These are phyloP conservation scores for Debaryomycetaceae sp. DNA, from an alignment of 1,139 yeast species.

Conservation along the genomic window DNA sequence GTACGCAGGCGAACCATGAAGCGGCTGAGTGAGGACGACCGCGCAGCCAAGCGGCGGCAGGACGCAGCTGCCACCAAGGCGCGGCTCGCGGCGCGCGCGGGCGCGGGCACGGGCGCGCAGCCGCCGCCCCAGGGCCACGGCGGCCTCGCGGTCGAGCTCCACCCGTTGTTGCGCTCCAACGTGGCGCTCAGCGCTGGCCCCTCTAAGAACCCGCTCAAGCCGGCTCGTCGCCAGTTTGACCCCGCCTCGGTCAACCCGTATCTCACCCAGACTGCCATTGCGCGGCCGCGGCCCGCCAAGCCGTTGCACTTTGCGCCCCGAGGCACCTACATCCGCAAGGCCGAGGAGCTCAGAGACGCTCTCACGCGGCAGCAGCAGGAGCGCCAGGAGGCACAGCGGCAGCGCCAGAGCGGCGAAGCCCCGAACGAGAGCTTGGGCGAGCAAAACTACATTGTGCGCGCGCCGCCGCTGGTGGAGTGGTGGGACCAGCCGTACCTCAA, in stretches of 20 bases:
- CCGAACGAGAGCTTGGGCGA: constrained; percentile 52
- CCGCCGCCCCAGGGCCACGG: constrained; percentile 9
- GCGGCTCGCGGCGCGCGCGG: constrained; percentile 1
- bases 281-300: constrained; percentile 17
- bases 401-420: constrained; percentile 39
- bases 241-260: constrained; percentile 55
- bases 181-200: constrained; percentile 17
- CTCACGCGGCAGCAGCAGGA: constrained; percentile 28
- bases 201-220: constrained; percentile 23
- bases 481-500: constrained; percentile 63
- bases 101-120: too few relatives aligned
- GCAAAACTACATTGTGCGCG: constrained; percentile 36
- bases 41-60: background rate
- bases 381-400: constrained; percentile 17
- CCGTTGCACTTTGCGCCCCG: constrained; percentile 49
- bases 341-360: constrained; percentile 44
- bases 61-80: background rate
- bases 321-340: constrained; percentile 62
- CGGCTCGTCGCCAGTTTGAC: constrained; percentile 33
- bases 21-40: background rate
- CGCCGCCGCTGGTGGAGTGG: constrained; percentile 72
- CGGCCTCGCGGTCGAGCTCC: constrained; percentile 54
- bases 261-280: constrained; percentile 37
- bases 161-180: constrained; percentile 49
- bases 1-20: background rate